A percentile compares a stretch with the other conserved stretches of the same genome.
phyloP scores from a whole-genome alignment of 768 basidiomycete genomes.

The Lentinula aciculospora region DNA sequence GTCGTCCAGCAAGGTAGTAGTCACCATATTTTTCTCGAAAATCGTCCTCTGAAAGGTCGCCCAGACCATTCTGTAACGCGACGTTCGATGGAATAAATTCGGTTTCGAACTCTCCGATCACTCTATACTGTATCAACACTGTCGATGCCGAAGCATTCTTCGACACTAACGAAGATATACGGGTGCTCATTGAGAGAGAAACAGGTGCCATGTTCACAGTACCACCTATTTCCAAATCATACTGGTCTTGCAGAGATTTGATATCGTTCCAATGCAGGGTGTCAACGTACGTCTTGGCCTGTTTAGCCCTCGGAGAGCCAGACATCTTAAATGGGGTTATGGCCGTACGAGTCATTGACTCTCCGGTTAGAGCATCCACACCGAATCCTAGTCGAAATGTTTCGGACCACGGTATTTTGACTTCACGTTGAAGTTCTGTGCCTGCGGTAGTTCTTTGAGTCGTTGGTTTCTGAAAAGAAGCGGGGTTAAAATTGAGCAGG shows the following conservation, averaged over 20 bases:
- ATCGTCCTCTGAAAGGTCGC: slow-evolving; percentile 9
- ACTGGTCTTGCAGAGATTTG: slow-evolving; percentile 11
- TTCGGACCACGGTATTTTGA: slow-evolving; percentile 14
- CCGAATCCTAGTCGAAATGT: slow-evolving; percentile 13
- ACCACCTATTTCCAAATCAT: slow-evolving; percentile 12
- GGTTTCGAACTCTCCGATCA: slow-evolving; percentile 8
- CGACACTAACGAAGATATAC: slow-evolving; percentile 10
- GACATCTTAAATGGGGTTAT: slow-evolving; percentile 7
- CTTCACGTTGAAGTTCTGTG: slow-evolving; percentile 7
- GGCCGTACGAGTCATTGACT: slow-evolving; percentile 12
- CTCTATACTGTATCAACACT: slow-evolving; percentile 13
- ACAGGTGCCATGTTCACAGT: slow-evolving; percentile 12
- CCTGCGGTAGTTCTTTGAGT: background rate
- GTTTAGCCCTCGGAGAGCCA: slow-evolving; percentile 5
- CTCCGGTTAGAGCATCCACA: slow-evolving; percentile 14
- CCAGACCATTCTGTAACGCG: slow-evolving; percentile 9
- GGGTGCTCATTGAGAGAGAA: slow-evolving; percentile 9
- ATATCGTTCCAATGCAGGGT: slow-evolving; percentile 13
- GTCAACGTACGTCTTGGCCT: slow-evolving; percentile 8
- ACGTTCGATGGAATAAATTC: slow-evolving; percentile 11
- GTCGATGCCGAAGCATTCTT: slow-evolving; percentile 10
- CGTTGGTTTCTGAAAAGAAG: background rate
- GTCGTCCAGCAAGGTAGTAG: slow-evolving; percentile 15
- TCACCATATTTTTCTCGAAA: slow-evolving; percentile 15
- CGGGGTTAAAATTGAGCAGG: background rate